Conservation (phyloP, 331 rosid genomes). For the Rhamnella rubrinervis region DNA sequence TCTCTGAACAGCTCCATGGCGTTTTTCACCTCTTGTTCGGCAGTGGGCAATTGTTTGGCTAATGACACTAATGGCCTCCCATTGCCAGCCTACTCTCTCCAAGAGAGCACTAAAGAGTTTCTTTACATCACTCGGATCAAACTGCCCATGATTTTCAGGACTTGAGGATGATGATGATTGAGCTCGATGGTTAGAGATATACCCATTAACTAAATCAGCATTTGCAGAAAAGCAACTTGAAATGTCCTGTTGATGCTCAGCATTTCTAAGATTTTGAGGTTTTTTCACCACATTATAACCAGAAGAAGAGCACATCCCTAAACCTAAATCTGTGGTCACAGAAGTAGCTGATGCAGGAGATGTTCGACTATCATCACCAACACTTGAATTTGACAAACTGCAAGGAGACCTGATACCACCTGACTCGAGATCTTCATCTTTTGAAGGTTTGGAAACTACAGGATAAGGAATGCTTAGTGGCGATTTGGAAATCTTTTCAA, state of each 20-base stretch:
- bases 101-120: conserved; percentile 54
- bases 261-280: conserved; percentile 27
- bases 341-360: conserved; percentile 84
- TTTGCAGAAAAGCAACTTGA: conserved; percentile 41
- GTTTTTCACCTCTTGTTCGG: conserved; percentile 38
- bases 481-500: conserved; percentile 36
- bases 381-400: conserved; percentile 71
- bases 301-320: conserved; percentile 65
- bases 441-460: conserved; percentile 36
- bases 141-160: conserved; percentile 43
- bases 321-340: conserved; percentile 80
- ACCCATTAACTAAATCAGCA: conserved; percentile 45
- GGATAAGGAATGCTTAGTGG: conserved; percentile 41
- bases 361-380: conserved; percentile 58
- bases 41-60: conserved; percentile 49
- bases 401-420: conserved; percentile 50
- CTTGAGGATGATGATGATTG: conserved; percentile 59
- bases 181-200: conserved; percentile 35
- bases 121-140: conserved; percentile 60
- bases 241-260: conserved; percentile 43
- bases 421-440: conserved; percentile 59
- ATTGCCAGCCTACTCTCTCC: conserved; percentile 76
- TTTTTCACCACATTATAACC: conserved; percentile 37
- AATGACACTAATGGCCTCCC: conserved; percentile 57
- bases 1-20: conserved; percentile 35